Percentiles rank a stretch among this genome's conserved stretches.
phyloP scores from a whole-genome alignment of 768 basidiomycete genomes.

The Rhizopogon sp. region DNA sequence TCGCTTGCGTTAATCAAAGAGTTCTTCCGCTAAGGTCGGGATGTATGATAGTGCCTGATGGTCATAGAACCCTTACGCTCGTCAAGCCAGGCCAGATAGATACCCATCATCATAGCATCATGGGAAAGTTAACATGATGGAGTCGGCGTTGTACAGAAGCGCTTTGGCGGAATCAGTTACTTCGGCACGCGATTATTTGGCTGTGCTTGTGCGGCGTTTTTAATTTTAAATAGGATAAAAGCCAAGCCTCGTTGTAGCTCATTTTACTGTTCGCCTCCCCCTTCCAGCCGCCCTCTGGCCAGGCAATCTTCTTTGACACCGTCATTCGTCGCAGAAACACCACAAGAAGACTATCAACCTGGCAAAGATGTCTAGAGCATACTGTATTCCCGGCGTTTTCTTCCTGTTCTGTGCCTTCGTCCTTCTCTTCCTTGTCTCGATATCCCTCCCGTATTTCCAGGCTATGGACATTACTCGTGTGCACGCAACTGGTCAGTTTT shows the following conservation, averaged over 20 bases:
- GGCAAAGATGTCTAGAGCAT: conserved; percentile 37
- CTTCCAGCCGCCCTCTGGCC: not conserved
- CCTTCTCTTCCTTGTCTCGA: conserved; percentile 60
- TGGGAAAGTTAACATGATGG: too few relatives aligned
- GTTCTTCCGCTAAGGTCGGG: too few relatives aligned
- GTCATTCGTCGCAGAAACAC: not conserved
- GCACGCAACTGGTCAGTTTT: conserved; percentile 34
- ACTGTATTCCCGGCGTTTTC: conserved; percentile 59
- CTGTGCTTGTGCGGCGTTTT: not conserved
- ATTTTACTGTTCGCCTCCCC: not conserved
- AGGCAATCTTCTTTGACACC: not conserved
- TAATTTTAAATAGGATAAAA: not conserved
- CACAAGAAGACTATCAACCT: not conserved
- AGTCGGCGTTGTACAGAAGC: too few relatives aligned
- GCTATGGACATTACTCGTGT: conserved; percentile 63
- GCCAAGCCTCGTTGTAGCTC: not conserved
- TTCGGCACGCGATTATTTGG: not conserved
- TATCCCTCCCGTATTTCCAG: conserved; percentile 67
- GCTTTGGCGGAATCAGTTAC: not conserved
- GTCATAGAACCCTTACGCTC: too few relatives aligned
- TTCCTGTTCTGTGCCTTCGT: conserved; percentile 59
- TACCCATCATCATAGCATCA: too few relatives aligned
- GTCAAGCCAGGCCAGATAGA: too few relatives aligned
- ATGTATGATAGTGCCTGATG: too few relatives aligned
- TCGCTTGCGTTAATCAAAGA: too few relatives aligned